phyloP scores from a whole-genome alignment of 768 basidiomycete species.

The Trametopsis cervina region DNA sequence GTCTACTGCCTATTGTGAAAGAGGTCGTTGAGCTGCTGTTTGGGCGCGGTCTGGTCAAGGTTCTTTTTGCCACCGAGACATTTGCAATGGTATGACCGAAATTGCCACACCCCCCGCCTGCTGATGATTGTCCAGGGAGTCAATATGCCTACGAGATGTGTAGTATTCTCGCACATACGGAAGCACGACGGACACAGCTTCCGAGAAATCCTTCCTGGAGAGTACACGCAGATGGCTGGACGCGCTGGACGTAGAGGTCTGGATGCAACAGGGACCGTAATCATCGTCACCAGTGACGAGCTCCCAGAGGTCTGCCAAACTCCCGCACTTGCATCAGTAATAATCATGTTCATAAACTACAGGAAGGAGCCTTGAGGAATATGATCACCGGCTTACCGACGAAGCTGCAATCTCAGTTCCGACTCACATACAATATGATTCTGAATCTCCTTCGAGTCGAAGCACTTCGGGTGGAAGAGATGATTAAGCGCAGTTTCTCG shows the following conservation, averaged over 20 bases:
- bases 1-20: slow-evolving; percentile 93
- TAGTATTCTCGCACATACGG: slow-evolving; percentile 90
- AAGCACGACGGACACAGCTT: slow-evolving; percentile 95
- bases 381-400: slow-evolving; percentile 96
- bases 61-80: slow-evolving; percentile 97
- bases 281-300: slow-evolving; percentile 78
- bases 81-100: slow-evolving; percentile 90
- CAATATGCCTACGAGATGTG: slow-evolving; percentile 98
- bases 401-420: slow-evolving; percentile 92
- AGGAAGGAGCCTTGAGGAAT: slow-evolving; percentile 65
- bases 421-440: slow-evolving; percentile 99
- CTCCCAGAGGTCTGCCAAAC: slow-evolving; percentile 67
- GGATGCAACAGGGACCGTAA: slow-evolving; percentile 92
- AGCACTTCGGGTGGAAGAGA: slow-evolving; percentile 93
- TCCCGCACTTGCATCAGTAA: not conserved
- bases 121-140: slow-evolving; percentile 59
- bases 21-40: slow-evolving; percentile 97
- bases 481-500: slow-evolving; percentile 99
- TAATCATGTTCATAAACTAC: slow-evolving; percentile 28
- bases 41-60: slow-evolving; percentile 90
- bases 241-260: slow-evolving; percentile 94
- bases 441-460: slow-evolving; percentile 94
- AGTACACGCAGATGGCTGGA: slow-evolving; percentile 99
- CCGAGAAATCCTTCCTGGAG: slow-evolving; percentile 83
- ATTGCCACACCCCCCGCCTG: too few relatives aligned